Evolutionary conservation across 306 rosid genomes (phyloP).

Genomic region (Vicia faba): DNA sequence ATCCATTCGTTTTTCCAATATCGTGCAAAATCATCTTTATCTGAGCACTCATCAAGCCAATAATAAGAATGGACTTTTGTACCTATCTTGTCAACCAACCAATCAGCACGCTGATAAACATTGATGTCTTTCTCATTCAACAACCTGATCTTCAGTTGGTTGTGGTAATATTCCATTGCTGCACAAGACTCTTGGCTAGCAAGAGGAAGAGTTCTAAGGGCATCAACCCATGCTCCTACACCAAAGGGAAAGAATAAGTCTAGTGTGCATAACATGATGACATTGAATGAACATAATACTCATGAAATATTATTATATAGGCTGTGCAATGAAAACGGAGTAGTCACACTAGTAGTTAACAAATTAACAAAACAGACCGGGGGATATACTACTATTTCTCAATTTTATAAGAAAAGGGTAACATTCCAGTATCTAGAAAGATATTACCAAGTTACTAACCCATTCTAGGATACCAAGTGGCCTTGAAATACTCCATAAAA

Average conservation of each 20-base stretch:
- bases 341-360: background rate
- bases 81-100: conserved; percentile 85
- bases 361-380: conserved; percentile 3
- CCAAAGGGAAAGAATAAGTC: conserved; percentile 39
- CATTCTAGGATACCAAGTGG: conserved; percentile 81
- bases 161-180: conserved; percentile 82
- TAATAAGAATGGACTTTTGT: conserved; percentile 86
- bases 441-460: conserved; percentile 50
- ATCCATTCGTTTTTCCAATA: conserved; percentile 89
- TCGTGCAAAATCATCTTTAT: conserved; percentile 75
- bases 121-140: conserved; percentile 62
- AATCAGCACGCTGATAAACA: conserved; percentile 74
- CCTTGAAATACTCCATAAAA: conserved; percentile 85
- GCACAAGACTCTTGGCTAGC: conserved; percentile 60
- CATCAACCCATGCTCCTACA: conserved; percentile 66
- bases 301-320: background rate
- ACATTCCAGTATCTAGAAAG: conserved; percentile 35
- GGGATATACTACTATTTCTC: conserved; percentile 5
- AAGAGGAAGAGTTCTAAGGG: conserved; percentile 51
- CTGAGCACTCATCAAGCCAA: conserved; percentile 93
- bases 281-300: conserved; percentile 25
- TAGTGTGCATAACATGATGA: conserved; percentile 10
- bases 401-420: background rate
- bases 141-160: conserved; percentile 74
- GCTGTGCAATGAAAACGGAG: conserved; percentile 7